phyloP scores from a whole-genome alignment of 177 flowering plant species.

The Vitis hybrid region DNA sequence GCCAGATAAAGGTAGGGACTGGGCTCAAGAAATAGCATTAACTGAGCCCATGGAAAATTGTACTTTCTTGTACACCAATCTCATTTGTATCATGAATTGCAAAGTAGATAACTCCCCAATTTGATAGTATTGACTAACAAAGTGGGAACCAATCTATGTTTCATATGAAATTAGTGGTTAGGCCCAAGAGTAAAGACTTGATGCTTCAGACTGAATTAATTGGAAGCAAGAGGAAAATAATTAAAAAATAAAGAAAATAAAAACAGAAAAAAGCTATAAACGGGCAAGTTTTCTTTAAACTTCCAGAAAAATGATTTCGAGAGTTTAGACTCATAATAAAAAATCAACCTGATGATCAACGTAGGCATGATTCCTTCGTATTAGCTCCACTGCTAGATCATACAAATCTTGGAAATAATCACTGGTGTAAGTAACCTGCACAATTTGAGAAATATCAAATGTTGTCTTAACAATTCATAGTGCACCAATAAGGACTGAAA shows the following conservation, averaged over 20 bases:
- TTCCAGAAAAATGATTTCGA: no score
- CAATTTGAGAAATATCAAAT: conserved; percentile 8
- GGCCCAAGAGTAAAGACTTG: background rate
- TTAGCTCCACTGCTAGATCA: conserved; percentile 87
- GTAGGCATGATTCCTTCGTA: conserved; percentile 85
- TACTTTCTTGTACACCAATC: background rate
- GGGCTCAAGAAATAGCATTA: background rate
- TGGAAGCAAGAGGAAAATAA: background rate
- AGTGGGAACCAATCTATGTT: no score
- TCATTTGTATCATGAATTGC: background rate
- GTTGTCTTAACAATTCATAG: background rate
- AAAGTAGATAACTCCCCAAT: background rate
- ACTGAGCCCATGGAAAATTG: background rate
- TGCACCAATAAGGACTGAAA: background rate
- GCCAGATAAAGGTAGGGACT: background rate
- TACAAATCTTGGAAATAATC: conserved; percentile 93
- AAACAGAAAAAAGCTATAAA: background rate
- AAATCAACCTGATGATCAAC: conserved; percentile 92
- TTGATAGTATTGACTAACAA: no score
- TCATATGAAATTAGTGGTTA: background rate
- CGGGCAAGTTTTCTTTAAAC: background rate
- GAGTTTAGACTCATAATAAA: background rate
- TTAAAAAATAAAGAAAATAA: background rate
- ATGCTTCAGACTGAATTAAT: background rate
- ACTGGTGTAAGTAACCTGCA: conserved; percentile 93